Evolutionary conservation across 2,329 filamentous ascomycete genomes (phyloP), one percentile per base, ranked within the genome.

Genomic region (Apiospora rasikravindrae): DNA sequence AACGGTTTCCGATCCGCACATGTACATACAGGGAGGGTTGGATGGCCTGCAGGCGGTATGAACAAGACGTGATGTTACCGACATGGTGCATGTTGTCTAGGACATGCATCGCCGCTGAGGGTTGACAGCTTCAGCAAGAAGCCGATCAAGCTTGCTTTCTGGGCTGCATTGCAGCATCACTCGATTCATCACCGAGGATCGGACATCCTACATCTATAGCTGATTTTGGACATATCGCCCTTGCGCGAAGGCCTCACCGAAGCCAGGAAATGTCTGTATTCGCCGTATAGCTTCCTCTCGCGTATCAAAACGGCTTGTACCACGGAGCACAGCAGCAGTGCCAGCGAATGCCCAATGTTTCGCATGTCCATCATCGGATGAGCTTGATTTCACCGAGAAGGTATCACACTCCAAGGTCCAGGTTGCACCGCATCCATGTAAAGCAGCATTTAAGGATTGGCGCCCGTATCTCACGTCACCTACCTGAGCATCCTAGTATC

Each of bases 81-180:
- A 11, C 57, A 40, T 64, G 57, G 57, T 24, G 57, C 57, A 64
- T 33, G 29, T 40, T 64, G 57, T 64, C 57, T 64, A 64, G 57
- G 57, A 64, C 57, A 64, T 64, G 29, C 57, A 11, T 33, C n/a
- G 57, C 22, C n/a, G 29, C 57, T 24, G 57, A n/a, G 33, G 57
- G 40, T 64, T 64, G 57, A 40, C 57, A 64, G 57, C 40, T 64
- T 40, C 57, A 64, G 57, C 57, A 33, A 40, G 22, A 24, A n/a
- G 33, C 57, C 45, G 45, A n/a, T 22, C 44, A 22, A 49, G 22
- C 19, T 22, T 49, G 45, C 45, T 49, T 49, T 13, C 24, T 37
- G 57, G 57, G 57, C 57, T 64, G 57, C 57, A 64, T 64, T 10
- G 33, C 57, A 40, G 33, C 19, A 37, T 64, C 33, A n/a, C 29